A percentile compares a stretch with the other conserved stretches of the same genome.
Conservation (phyloP, 371 early-diverging fungal species). For the Sporodiniella umbellata region DNA sequence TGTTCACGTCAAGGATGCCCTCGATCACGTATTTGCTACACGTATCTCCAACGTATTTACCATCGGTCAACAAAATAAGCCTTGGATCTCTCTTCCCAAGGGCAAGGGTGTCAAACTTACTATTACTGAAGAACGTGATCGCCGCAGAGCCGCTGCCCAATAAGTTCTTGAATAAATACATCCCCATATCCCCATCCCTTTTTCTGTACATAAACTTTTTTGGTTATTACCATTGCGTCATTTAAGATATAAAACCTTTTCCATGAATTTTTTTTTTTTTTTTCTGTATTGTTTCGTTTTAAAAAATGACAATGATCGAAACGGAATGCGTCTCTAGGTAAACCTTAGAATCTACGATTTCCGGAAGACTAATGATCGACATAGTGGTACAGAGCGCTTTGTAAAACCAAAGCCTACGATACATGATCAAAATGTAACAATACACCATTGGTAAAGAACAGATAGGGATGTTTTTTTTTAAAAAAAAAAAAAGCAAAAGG, state of each 20-base stretch:
- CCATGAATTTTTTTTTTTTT: not conserved
- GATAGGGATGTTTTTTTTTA: too few species aligned
- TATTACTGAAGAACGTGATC: conserved; percentile 97
- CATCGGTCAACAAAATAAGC: conserved; percentile 76
- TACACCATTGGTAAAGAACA: conserved; percentile 70
- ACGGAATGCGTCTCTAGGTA: conserved; percentile 19
- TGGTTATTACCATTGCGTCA: not conserved
- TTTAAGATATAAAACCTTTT: not conserved
- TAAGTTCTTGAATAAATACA: conserved; percentile 4
- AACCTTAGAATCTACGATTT: not conserved
- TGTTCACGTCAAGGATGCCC: conserved; percentile 90
- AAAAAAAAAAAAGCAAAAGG: not conserved
- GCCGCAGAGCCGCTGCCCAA: conserved; percentile 59
- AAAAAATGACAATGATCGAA: conserved; percentile 23
- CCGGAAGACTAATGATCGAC: not conserved
- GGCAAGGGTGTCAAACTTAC: conserved; percentile 98
- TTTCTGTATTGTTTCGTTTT: not conserved
- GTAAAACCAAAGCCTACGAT: conserved; percentile 20
- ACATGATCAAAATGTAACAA: conserved; percentile 55
- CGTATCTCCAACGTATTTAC: conserved; percentile 91
- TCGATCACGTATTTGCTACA: conserved; percentile 89
- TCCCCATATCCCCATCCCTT: too few species aligned
- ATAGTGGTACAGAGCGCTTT: conserved; percentile 7
- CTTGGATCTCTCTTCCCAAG: conserved; percentile 94
- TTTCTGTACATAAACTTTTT: not conserved